A percentile compares a stretch with the other conserved stretches of the same genome.
Evolutionary conservation across 306 rosid genomes (phyloP).

Genomic region (Geum urbanum): DNA sequence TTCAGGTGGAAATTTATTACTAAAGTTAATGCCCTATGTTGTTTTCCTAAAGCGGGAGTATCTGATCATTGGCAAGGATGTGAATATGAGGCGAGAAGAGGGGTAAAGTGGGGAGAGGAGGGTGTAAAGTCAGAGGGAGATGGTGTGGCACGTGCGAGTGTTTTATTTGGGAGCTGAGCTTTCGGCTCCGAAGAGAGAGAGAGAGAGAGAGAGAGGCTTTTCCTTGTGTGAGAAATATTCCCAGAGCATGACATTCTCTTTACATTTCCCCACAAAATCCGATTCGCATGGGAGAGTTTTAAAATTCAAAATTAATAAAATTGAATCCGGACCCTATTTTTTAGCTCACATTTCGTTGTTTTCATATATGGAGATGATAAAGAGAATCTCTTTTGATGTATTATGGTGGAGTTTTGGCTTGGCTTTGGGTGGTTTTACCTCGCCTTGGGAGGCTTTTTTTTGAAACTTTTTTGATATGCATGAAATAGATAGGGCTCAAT

Average conservation of each 20-base stretch:
- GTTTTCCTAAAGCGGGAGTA: background rate
- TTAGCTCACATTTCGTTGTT: constrained; percentile 18
- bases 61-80: background rate
- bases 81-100: background rate
- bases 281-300: constrained; percentile 33
- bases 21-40: background rate
- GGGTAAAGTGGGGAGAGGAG: background rate
- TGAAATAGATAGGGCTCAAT: background rate
- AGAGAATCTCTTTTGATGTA: constrained; percentile 30
- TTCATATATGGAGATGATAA: constrained; percentile 12
- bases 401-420: background rate
- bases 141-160: constrained; percentile 24
- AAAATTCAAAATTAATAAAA: constrained; percentile 4
- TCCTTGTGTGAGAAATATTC: background rate
- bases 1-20: constrained; percentile 2
- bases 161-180: background rate
- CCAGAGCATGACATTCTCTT: constrained; percentile 27
- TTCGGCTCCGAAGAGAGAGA: constrained; percentile 18
- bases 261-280: constrained; percentile 31
- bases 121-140: constrained; percentile 6
- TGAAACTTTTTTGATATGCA: background rate
- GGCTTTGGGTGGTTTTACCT: constrained; percentile 18
- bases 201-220: background rate
- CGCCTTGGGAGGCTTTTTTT: constrained; percentile 13
- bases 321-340: background rate